A percentile compares a stretch with the other conserved stretches of the same genome.
phyloP scores from a whole-genome alignment of 228 moss, liverwort and hornwort genomes.

The Sphagnum fallax region DNA sequence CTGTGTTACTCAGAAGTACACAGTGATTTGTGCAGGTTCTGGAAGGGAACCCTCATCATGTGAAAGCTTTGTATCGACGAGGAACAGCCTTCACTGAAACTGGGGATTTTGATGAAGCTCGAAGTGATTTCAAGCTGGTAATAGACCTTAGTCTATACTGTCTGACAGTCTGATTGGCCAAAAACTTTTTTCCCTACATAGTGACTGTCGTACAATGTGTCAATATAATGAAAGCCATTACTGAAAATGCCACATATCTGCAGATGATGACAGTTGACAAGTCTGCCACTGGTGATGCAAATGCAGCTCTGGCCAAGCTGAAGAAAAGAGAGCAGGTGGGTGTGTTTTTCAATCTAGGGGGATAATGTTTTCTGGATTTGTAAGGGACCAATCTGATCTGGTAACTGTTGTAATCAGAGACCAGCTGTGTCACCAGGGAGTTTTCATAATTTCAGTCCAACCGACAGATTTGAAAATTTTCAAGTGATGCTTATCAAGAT shows the following conservation, averaged over 20 bases:
- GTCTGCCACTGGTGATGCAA: constrained; percentile 61
- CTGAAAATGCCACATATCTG: background rate
- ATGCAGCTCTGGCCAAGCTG: constrained; percentile 69
- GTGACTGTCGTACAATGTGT: too few species aligned
- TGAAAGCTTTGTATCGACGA: constrained; percentile 88
- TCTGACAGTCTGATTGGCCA: too few species aligned
- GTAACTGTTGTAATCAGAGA: background rate
- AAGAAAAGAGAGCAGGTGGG: constrained; percentile 89
- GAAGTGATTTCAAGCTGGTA: constrained; percentile 86
- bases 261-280: constrained; percentile 86
- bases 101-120: constrained; percentile 87
- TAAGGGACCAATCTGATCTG: background rate
- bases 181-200: too few species aligned
- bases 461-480: background rate
- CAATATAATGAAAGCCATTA: too few species aligned
- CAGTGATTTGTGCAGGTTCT: constrained; percentile 52
- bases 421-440: background rate
- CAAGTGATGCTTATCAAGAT: background rate
- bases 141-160: background rate
- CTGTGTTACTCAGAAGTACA: background rate
- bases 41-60: constrained; percentile 89
- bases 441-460: background rate
- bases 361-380: background rate
- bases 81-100: constrained; percentile 81
- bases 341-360: background rate